phyloP scores from a whole-genome alignment of 139 green algal genomes.

The Chloropicon primus region DNA sequence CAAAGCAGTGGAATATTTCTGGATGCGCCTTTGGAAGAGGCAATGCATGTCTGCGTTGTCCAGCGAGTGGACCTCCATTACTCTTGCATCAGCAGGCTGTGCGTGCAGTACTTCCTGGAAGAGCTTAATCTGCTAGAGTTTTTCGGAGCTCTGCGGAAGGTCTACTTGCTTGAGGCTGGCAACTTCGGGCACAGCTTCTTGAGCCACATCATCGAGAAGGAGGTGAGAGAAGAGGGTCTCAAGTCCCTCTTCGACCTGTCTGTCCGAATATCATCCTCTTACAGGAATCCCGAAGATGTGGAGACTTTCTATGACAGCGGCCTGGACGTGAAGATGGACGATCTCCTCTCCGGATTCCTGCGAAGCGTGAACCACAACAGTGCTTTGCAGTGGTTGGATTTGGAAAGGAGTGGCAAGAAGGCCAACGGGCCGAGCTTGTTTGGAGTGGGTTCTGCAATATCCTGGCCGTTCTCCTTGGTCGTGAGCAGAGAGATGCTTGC shows the following conservation, averaged over 20 bases:
- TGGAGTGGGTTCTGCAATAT: constrained; percentile 33
- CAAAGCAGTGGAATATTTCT: background rate
- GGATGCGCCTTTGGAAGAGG: background rate
- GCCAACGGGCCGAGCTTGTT: no score
- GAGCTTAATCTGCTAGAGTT: background rate
- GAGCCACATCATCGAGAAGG: background rate
- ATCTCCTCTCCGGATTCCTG: background rate
- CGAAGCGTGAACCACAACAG: background rate
- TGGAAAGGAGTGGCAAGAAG: no score
- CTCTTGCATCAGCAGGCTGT: background rate
- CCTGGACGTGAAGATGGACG: background rate
- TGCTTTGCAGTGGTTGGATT: constrained; percentile 19
- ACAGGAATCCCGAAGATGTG: constrained; percentile 40
- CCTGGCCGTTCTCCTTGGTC: constrained; percentile 69
- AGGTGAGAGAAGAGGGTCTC: constrained; percentile 51
- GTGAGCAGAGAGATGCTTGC: constrained; percentile 43
- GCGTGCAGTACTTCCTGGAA: background rate
- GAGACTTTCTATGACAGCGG: no score
- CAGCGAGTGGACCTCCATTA: background rate
- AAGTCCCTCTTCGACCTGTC: constrained; percentile 65
- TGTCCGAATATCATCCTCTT: constrained; percentile 33
- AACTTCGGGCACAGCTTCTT: background rate
- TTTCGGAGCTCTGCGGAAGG: background rate
- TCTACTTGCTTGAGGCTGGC: background rate
- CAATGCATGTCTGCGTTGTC: background rate